phyloP scores from a whole-genome alignment of 495 filamentous ascomycete genomes.

The Podospora pseudopauciseta region DNA sequence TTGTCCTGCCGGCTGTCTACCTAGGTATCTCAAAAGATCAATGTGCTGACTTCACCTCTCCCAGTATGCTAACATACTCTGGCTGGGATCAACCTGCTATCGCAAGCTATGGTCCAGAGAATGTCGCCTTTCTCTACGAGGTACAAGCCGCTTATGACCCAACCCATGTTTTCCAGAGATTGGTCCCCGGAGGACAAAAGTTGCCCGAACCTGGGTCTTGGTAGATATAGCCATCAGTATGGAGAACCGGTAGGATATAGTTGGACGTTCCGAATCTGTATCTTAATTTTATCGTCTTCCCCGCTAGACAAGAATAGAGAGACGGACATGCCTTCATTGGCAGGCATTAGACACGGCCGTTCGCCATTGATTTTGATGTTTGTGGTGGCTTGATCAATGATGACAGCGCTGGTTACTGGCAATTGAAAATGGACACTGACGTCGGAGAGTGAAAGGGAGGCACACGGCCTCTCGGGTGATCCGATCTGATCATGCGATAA shows the following conservation, averaged over 20 bases:
- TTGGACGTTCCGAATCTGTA: not conserved
- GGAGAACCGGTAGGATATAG: not conserved
- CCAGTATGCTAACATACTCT: not conserved
- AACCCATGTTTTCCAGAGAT: conserved; percentile 1
- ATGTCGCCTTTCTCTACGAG: not conserved
- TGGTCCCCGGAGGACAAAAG: conserved; percentile 3
- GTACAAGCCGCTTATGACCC: not conserved
- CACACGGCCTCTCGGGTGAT: not conserved
- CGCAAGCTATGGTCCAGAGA: conserved; percentile 1
- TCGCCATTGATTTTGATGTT: too few relatives aligned
- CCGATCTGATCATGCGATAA: not conserved
- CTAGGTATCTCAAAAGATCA: too few relatives aligned
- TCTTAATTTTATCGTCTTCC: not conserved
- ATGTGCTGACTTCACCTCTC: not conserved
- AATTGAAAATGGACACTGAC: not conserved
- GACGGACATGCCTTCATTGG: not conserved
- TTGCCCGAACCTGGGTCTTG: not conserved
- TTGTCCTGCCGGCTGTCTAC: not conserved
- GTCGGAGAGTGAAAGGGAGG: too few relatives aligned
- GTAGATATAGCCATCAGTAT: not conserved
- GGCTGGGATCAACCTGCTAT: not conserved
- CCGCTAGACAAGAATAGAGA: not conserved
- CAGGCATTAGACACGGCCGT: not conserved
- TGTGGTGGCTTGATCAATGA: not conserved
- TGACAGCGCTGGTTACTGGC: not conserved